phyloP scores from a whole-genome alignment of 257 asterid species.

The Gentiana dahurica region DNA sequence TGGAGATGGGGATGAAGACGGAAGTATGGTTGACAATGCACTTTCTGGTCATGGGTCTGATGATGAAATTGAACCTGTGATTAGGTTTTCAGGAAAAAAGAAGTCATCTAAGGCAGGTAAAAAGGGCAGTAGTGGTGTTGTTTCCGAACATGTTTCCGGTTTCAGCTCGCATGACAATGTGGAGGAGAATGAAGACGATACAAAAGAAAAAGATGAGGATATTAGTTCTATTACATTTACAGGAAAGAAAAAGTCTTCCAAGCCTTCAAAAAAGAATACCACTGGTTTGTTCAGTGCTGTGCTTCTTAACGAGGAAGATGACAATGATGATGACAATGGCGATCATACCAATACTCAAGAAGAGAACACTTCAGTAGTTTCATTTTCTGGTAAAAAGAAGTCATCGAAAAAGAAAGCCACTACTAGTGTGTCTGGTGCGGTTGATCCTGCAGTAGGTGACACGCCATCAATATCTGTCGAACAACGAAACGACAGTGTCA shows the following conservation, averaged over 20 bases:
- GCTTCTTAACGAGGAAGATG: conserved; percentile 40
- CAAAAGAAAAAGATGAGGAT: conserved; percentile 48
- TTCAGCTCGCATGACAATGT: conserved; percentile 38
- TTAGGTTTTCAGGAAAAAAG: conserved; percentile 56
- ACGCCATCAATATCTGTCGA: conserved; percentile 23
- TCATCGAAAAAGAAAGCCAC: conserved; percentile 59
- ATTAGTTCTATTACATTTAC: conserved; percentile 32
- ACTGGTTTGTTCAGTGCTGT: conserved; percentile 14
- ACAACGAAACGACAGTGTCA: conserved; percentile 15
- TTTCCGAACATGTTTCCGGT: conserved; percentile 16
- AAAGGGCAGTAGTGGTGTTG: conserved; percentile 27
- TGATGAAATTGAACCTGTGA: conserved; percentile 25
- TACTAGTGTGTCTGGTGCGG: conserved; percentile 20
- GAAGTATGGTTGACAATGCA: conserved; percentile 5
- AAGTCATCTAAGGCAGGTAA: conserved; percentile 50
- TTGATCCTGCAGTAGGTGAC: conserved; percentile 25
- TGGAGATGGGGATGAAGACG: conserved; percentile 19
- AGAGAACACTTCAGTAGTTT: conserved; percentile 33
- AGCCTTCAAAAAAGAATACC: conserved; percentile 34
- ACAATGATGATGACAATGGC: conserved; percentile 28
- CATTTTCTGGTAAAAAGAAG: conserved; percentile 80
- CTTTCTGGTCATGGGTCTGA: conserved; percentile 29
- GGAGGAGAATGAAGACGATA: conserved; percentile 24
- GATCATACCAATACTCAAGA: conserved; percentile 34
- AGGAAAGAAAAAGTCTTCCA: conserved; percentile 67